A percentile compares a stretch with the other conserved stretches of the same genome.
These are phyloP conservation scores for Quercus suber DNA, from an alignment of 306 rosid genomes.

Conservation along the genomic window DNA sequence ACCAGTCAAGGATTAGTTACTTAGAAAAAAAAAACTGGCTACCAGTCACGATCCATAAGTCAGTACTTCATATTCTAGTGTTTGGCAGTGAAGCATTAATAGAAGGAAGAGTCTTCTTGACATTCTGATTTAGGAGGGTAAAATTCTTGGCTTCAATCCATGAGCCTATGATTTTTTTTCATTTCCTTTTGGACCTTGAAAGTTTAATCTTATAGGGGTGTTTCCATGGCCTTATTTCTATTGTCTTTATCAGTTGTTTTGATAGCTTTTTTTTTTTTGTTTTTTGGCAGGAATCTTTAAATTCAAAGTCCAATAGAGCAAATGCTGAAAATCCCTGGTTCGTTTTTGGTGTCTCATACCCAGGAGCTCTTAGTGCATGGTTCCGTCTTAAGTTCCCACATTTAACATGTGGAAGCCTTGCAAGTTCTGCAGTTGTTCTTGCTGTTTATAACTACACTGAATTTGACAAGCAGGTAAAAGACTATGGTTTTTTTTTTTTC, in stretches of 20 bases:
- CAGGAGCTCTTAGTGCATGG: constrained; percentile 99
- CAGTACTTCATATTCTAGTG: neutral
- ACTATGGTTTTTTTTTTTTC: neutral
- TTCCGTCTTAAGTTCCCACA: constrained; percentile 96
- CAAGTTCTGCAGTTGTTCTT: constrained; percentile 93
- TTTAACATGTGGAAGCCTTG: constrained; percentile 95
- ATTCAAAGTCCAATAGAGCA: constrained; percentile 54
- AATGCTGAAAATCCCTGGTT: constrained; percentile 79
- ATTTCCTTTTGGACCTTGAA: neutral
- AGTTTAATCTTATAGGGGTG: neutral
- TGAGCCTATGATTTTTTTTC: too few relatives aligned
- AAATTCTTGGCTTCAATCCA: neutral
- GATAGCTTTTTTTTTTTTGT: neutral
- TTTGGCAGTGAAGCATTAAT: neutral
- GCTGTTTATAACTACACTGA: constrained; percentile 74
- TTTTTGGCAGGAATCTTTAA: constrained; percentile 54
- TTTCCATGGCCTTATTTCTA: neutral
- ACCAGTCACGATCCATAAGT: neutral
- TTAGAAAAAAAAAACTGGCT: neutral
- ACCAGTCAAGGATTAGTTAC: neutral
- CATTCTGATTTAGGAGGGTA: neutral
- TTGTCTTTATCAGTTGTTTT: neutral
- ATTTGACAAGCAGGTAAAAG: constrained; percentile 80
- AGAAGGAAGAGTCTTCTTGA: neutral
- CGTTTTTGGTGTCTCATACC: constrained; percentile 69